phyloP scores from a whole-genome alignment of 2,329 filamentous ascomycete genomes.

The Basipetospora chlamydospora region DNA sequence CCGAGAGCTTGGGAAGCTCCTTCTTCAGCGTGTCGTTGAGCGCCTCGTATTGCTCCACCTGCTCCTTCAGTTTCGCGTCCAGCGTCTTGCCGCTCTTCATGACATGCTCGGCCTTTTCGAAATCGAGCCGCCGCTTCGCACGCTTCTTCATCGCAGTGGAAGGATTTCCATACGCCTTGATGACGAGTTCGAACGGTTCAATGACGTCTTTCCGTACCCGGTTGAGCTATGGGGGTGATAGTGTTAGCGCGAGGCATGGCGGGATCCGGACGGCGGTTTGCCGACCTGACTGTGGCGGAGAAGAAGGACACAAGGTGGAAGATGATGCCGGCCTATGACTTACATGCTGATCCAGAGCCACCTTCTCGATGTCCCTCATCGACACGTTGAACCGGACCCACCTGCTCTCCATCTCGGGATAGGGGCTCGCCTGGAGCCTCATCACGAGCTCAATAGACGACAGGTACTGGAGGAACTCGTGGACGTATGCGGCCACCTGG shows the following conservation, averaged over 20 bases:
- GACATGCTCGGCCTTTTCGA: conserved; percentile 64
- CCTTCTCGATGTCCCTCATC: conserved; percentile 71
- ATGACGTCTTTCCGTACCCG: conserved; percentile 72
- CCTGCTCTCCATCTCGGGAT: conserved; percentile 81
- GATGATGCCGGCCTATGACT: no score
- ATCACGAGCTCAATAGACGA: conserved; percentile 74
- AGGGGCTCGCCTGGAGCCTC: conserved; percentile 52
- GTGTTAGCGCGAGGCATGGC: no score
- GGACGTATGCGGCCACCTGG: conserved; percentile 66
- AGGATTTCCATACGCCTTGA: conserved; percentile 69
- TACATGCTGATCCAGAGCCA: conserved; percentile 75
- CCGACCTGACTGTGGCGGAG: no score
- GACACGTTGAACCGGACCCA: conserved; percentile 85
- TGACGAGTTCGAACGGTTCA: conserved; percentile 64
- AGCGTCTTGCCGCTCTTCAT: conserved; percentile 71
- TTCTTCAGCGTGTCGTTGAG: conserved; percentile 88
- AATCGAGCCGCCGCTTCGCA: conserved; percentile 82
- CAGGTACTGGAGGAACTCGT: conserved; percentile 67
- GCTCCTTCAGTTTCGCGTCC: conserved; percentile 71
- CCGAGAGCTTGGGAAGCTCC: conserved; percentile 74
- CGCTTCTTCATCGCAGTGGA: conserved; percentile 88
- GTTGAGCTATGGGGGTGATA: conserved; percentile 31
- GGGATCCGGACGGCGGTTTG: no score
- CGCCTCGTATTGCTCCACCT: conserved; percentile 78
- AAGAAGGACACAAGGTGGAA: no score